Evolutionary conservation across 129 eudicot genomes (phyloP).

Genomic region (Chrysanthemum seticuspe): DNA sequence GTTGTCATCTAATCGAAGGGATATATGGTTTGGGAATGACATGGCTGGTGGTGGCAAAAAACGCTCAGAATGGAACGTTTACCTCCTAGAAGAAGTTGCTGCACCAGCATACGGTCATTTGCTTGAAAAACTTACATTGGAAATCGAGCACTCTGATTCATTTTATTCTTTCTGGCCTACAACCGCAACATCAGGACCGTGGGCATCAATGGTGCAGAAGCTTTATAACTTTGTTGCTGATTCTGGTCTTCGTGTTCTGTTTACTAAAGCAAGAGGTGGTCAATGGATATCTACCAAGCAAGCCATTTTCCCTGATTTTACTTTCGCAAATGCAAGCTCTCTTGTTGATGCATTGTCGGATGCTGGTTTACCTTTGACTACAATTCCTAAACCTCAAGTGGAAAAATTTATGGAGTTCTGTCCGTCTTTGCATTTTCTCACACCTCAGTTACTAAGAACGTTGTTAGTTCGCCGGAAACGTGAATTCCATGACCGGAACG

Average conservation of each 20-base stretch:
- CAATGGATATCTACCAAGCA: constrained; percentile 96
- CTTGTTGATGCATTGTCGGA: constrained; percentile 80
- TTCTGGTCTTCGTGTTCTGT: constrained; percentile 72
- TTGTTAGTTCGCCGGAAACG: constrained; percentile 76
- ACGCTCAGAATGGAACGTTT: constrained; percentile 92
- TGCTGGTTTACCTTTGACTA: constrained; percentile 80
- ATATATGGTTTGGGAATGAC: constrained; percentile 99
- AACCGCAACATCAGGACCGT: constrained; percentile 63
- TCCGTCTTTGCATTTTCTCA: constrained; percentile 79
- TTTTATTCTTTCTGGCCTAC: constrained; percentile 92
- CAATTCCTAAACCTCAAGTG: constrained; percentile 60
- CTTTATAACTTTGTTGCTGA: constrained; percentile 78
- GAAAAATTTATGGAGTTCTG: constrained; percentile 78
- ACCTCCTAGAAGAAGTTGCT: constrained; percentile 85
- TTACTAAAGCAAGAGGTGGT: constrained; percentile 89
- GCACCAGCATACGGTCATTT: constrained; percentile 97
- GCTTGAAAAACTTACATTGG: constrained; percentile 81
- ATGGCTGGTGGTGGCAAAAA: constrained; percentile 98
- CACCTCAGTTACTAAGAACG: constrained; percentile 81
- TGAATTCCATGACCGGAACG: constrained; percentile 67
- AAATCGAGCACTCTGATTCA: constrained; percentile 70
- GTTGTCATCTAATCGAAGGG: constrained; percentile 93
- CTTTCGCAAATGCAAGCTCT: constrained; percentile 59
- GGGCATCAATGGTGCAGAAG: constrained; percentile 83
- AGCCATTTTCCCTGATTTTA: constrained; percentile 83